Evolutionary conservation across 108 stramenopile species (phyloP), one percentile per base, ranked within the genome.

Genomic region (Nitzschia sp.): DNA sequence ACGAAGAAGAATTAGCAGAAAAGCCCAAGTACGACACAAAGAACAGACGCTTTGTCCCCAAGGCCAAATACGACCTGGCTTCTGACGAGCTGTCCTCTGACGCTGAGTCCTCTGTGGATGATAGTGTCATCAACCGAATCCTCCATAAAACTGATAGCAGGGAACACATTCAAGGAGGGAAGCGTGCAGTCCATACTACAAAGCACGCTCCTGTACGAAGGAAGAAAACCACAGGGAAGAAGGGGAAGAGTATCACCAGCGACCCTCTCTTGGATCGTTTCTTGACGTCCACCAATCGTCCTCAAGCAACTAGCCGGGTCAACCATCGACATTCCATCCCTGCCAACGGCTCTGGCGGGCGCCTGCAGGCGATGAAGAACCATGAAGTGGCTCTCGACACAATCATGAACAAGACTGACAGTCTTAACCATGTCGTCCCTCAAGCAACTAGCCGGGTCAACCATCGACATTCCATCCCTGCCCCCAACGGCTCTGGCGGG

Each of bases 261-360:
- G 56, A 57, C 31, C 56, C 56, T 28, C 56, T 57, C 2, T 57
- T 57, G 56, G n/a, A 57, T 18, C 56, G 56, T 2, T 57, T 57
- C 31, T 21, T 57, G 5, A 18, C 2, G 5, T n/a, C n/a, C n/a
- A 57, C 8, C n/a, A 8, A 19, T 9, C 49, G 49, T 4, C 18
- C 4, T 4, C 13, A 51, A 23, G 49, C 18, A 8, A 21, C 49
- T 21, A 11, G 11, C 11, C 8, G 38, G 8, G 38, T 15, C 8
- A 42, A 42, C n/a, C n/a, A n/a, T n/a, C n/a, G n/a, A n/a, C n/a
- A n/a, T n/a, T 13, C 38, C 9, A 6, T 9, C 9, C 38, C 38
- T 42, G 38, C 38, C 13, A n/a, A n/a, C n/a, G n/a, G n/a, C n/a
- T n/a, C n/a, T n/a, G n/a, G n/a, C n/a, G n/a, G n/a, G n/a, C n/a